Base-by-base conservation (phyloP, 179 eudicot species). In the Spergularia azorica region DNA sequence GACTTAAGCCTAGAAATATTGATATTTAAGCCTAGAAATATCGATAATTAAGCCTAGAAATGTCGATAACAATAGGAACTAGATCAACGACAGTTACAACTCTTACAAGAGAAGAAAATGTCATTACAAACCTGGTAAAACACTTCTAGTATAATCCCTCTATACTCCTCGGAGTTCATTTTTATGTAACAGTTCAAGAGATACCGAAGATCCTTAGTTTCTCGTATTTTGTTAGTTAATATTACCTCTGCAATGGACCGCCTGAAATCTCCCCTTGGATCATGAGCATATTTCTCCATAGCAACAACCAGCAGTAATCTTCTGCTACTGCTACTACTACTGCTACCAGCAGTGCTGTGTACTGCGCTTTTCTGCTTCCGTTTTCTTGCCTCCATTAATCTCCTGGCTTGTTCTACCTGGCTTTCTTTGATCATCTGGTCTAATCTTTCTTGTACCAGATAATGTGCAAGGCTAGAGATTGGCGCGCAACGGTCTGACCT, bases 231-330 rank as follows among this genome's bases (percentile, higher is more conserved):
- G 38, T 91, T 92, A 4, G 88, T 83, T 55, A 74, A 75, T 62
- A 92, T 92, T 84, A 92, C 89, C 77, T 94, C 89, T 69, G 83
- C 84, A 65, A 94, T 87, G 7, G 97, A 92, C 63, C 85, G 86
- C 57, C 89, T 87, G 71, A 94, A 94, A 87, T 94, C 97, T 67
- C 87, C 89, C 79, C 93, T 87, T 0, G 94, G 96, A 83, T 92
- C 92, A 54, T 79, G 59, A 15, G 90, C 85, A 6, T 90, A 56
- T 77, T 88, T 94, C 87, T 94, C 98, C 88, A 84, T 86, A 0
- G 97, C 98, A 66, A 94, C 81, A 89, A 90, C 84, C n/a, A 94
- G 74, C 3, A 88, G 67, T 15, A 90, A 80, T 73, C 84, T 85
- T 32, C 36, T 66, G 17, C 65, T 79, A 32, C 50, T 52, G 32